Base-by-base conservation (phyloP, 2,329 filamentous ascomycete species). In the Aspergillus ibericus region DNA sequence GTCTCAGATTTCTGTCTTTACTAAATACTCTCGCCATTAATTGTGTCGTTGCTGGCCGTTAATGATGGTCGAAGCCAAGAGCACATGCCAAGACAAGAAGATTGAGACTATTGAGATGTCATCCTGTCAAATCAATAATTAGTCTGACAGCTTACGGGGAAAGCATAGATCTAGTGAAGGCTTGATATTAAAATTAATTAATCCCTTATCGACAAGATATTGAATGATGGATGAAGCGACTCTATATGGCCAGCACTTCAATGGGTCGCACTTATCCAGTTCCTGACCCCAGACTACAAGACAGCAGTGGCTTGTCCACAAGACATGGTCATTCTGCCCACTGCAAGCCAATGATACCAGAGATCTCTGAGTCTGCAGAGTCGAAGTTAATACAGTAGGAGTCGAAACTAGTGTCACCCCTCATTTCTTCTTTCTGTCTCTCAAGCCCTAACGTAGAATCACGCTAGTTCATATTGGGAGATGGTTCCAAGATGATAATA, bases 81-180 rank as follows among this genome's bases (percentile, higher is more conserved):
- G 44, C 25, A 16, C 7, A 4, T 3, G 44, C 44, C 44, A 48
- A 48, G 44, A 48, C 12, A 20, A 32, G 10, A 4, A 18, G 10
- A 10, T 12, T 29, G 25, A 27, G 8, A 48, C 44, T 32, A 48
- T 48, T 29, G 44, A 48, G 18, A 29, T 48, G 44, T 48, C 44
- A 48, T 32, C 27, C 44, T 48, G 44, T 48, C 44, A 48, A 16
- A 48, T 48, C 44, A 48, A 48, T 48, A 48, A 48, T 32, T 46
- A 25, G 38, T n/a, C 42, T 18, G 18, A 44, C 38, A 54, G 20
- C 38, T 32, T 34, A 42, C 22, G 25, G 40, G 27, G 27, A 55
- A 20, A 55, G 42, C 29, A 42, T 42, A 47, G 44, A 48, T 48
- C 25, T 48, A 48, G 25, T 48, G 44, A 48, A 48, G 44, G 16